phyloP scores from a whole-genome alignment of 257 asterid species.

The Solanum arcanum region DNA sequence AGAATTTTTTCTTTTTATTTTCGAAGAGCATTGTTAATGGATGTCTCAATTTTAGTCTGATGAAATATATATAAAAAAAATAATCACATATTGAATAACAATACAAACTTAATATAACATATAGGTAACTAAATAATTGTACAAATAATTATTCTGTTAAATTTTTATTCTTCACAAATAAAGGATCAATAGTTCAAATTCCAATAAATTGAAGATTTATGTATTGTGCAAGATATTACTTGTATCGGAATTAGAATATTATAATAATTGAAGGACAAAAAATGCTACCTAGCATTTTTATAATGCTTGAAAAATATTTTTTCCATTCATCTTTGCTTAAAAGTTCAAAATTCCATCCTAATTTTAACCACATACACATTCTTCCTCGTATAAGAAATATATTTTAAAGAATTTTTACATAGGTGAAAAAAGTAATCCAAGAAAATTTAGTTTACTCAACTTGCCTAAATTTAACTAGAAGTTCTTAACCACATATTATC shows the following conservation, averaged over 20 bases:
- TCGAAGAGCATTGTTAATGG: conserved; percentile 36
- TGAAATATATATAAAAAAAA: neutral
- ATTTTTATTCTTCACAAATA: neutral
- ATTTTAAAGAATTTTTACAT: neutral
- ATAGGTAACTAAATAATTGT: no score
- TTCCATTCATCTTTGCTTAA: neutral
- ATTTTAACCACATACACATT: neutral
- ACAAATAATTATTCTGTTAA: no score
- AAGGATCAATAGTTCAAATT: neutral
- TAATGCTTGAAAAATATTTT: neutral
- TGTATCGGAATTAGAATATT: no score
- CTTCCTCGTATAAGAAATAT: neutral
- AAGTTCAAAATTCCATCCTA: no score
- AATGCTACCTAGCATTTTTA: neutral
- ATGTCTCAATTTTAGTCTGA: conserved; percentile 41
- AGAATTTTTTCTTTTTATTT: conserved; percentile 31
- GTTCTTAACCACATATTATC: neutral
- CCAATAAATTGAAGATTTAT: no score
- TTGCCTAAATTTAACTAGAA: no score
- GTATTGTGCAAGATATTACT: neutral
- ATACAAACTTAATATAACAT: neutral
- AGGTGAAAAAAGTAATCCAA: no score
- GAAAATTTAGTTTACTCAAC: neutral
- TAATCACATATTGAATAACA: neutral
- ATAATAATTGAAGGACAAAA: neutral